These are phyloP conservation scores for Tolypocladium album DNA, from an alignment of 2,329 filamentous ascomycete species.

Conservation along the genomic window DNA sequence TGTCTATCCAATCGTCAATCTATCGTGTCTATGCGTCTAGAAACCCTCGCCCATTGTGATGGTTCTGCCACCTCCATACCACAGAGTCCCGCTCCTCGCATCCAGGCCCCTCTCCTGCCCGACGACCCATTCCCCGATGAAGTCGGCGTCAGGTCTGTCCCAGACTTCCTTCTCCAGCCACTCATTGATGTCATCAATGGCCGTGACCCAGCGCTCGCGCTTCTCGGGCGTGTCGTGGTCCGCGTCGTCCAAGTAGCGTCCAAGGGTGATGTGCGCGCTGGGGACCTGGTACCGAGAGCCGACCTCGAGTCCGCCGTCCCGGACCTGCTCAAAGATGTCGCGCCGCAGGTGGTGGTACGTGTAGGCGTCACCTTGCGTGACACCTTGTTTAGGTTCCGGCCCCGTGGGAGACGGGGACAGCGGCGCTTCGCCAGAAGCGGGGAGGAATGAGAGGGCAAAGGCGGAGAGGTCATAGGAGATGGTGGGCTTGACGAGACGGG, in stretches of 20 bases:
- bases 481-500: constrained; percentile 70
- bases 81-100: constrained; percentile 62
- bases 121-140: constrained; percentile 70
- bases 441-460: constrained; percentile 77
- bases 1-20: background rate
- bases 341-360: constrained; percentile 86
- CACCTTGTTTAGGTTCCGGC: constrained; percentile 21
- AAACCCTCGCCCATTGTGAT: constrained; percentile 54
- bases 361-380: constrained; percentile 50
- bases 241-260: constrained; percentile 59
- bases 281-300: constrained; percentile 79
- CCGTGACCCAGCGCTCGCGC: constrained; percentile 53
- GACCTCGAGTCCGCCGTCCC: constrained; percentile 54
- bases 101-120: constrained; percentile 77
- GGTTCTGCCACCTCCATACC: constrained; percentile 78
- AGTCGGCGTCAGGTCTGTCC: constrained; percentile 36
- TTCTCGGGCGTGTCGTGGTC: constrained; percentile 51
- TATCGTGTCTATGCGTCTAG: constrained; percentile 16
- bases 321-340: constrained; percentile 58
- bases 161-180: constrained; percentile 66
- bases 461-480: constrained; percentile 79
- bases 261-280: constrained; percentile 82
- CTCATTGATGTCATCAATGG: constrained; percentile 65
- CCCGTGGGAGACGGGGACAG: constrained; percentile 26
- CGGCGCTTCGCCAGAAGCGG: constrained; percentile 53